Base-by-base conservation (phyloP, 768 basidiomycete species). In the Kwoniella sp. region DNA sequence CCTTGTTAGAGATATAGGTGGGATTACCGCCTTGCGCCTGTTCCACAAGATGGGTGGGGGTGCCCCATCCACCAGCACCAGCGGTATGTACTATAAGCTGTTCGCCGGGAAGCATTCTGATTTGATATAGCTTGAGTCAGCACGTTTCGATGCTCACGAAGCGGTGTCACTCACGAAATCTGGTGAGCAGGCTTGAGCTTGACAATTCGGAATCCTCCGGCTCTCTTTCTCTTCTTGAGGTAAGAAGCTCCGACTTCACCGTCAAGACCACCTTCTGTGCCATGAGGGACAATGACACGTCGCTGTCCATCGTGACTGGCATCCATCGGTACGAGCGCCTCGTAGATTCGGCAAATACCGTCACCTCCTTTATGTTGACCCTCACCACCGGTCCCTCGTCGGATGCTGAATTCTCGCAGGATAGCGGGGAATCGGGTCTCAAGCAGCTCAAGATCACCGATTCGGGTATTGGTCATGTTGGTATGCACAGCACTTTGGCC, bases 201-300 rank as follows among this genome's bases (percentile, higher is more conserved):
- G 46, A 59, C 56, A 1, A 52, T 53, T 22, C 57, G 52, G 51
- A 58, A 63, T 26, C 62, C 62, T 21, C 62, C 62, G 44, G 55
- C 47, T 30, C 53, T 21, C 36, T 54, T 64, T 25, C 57, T 47
- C 57, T 64, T 64, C 17, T 51, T 58, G n/a, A 58, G 55, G 25
- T 64, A 64, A 8, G 63, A 58, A 12, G 56, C 58, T 24, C 63
- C 63, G n/a, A 47, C 26, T 25, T 53, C 58, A 54, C 70, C 73
- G 12, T 63, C 60, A 48, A 66, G 63, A 26, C 74, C 13, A 85
- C 85, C 79, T 89, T 87, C 49, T 48, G 72, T 62, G 22, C 73
- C 74, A 48, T 76, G 72, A 1, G 74, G 74, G 24, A 67, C 67
- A 29, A 72, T 68, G 10, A 76, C 74, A 36, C 74, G 48, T 55